Evolutionary conservation across 805 yeast species (phyloP), one percentile per base, ranked within the genome.

Genomic region (Schwanniomyces polymorphus): DNA sequence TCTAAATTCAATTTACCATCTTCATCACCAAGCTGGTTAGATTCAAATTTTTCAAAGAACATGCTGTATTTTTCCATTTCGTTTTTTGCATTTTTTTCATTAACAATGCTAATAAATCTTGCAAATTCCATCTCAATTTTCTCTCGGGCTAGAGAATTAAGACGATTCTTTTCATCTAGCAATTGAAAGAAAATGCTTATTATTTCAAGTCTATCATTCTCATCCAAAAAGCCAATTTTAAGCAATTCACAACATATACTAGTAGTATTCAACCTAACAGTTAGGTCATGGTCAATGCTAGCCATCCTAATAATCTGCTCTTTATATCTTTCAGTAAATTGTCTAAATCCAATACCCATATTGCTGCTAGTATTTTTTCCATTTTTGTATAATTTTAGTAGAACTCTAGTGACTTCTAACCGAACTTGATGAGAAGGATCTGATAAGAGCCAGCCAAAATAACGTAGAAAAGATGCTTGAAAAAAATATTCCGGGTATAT

Each of bases 361-460:
- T 56, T 57, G 7, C 51, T 44, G 14, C 48, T 48, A 16, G 50
- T 46, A 27, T 42, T 46, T 7, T 54, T 34, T 8, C 53, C 43
- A 43, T 63, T 65, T 43, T 65, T 70, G 58, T 80, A 80, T 18
- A 83, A 64, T 55, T 70, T 81, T 10, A 71, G 61, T 38, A 91
- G 65, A 4, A 78, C 74, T 53, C 74, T 80, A 23, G 86, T 59
- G 1, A 83, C 91, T 54, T 87, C 90, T 7, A 74, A 60, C 54
- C 96, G 76, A 1, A 88, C 95, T 3, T 60, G 51, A 9, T 78
- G 64, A 12, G 79, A 76, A 2, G 81, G 71, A 59, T 91, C 97
- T n/a, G 91, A 83, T 37, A 91, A 68, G 28, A 88, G 71, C 95
- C 95, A 87, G 4, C 96, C 96, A 58, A 87, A 76, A 63, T 87